These are phyloP conservation scores for Wallacemonas collosoma DNA, from an alignment of 208 protist species.

Conservation along the genomic window DNA sequence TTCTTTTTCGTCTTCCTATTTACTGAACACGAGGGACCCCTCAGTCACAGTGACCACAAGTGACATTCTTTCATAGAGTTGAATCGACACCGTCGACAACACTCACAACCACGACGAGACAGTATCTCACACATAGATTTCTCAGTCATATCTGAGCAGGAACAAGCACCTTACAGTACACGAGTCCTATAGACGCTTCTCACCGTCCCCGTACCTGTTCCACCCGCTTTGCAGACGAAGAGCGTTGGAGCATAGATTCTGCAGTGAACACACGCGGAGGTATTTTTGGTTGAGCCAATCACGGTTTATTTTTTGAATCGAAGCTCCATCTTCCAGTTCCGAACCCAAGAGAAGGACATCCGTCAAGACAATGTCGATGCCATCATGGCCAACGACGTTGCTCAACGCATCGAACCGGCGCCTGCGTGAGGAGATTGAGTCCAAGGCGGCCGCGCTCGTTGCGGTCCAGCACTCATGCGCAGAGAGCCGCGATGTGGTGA, in stretches of 20 bases:
- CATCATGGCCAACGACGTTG: conserved; percentile 54
- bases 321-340: no score
- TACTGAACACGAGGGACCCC: no score
- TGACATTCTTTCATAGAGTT: neutral
- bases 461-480: conserved; percentile 32
- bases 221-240: neutral
- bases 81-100: neutral
- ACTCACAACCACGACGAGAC: neutral
- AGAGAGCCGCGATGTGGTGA: conserved; percentile 48
- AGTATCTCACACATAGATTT: neutral
- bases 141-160: no score
- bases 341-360: neutral
- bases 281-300: no score
- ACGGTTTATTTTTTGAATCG: no score
- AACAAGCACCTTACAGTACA: no score
- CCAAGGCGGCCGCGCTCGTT: conserved; percentile 28
- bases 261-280: no score
- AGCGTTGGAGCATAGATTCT: no score
- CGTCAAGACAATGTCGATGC: conserved; percentile 31
- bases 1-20: no score
- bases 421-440: conserved; percentile 46
- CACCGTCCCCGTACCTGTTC: neutral
- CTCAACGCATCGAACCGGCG: conserved; percentile 68
- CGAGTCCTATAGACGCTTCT: no score
- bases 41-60: no score